phyloP scores from a whole-genome alignment of 2,329 filamentous ascomycete genomes.

The Apiospora arundinis region DNA sequence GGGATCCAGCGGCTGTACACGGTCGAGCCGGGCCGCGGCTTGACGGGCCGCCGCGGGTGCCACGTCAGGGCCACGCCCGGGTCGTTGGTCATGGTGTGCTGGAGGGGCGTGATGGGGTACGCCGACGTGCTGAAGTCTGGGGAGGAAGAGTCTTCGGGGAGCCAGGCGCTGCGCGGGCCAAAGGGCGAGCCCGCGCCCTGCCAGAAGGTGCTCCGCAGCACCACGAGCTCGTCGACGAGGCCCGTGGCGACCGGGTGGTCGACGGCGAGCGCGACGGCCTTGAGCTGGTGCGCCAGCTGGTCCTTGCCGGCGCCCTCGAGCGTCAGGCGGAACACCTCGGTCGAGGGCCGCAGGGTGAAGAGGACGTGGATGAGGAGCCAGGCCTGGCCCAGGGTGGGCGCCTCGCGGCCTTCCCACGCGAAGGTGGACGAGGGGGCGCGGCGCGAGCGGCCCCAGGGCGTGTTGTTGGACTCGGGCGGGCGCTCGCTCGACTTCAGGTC shows the following conservation, averaged over 20 bases:
- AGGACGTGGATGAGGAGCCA: conserved; percentile 61
- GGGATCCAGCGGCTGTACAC: conserved; percentile 83
- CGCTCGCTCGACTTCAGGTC: conserved; percentile 57
- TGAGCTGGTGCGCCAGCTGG: conserved; percentile 45
- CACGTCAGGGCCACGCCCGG: conserved; percentile 47
- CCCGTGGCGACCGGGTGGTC: conserved; percentile 50
- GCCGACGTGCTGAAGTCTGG: conserved; percentile 45
- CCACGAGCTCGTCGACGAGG: conserved; percentile 42
- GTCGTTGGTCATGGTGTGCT: conserved; percentile 51
- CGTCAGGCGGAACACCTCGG: conserved; percentile 56
- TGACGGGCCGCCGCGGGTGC: conserved; percentile 74
- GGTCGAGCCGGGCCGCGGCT: conserved; percentile 72
- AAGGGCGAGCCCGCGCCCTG: conserved; percentile 73
- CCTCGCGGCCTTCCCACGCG: conserved; percentile 48
- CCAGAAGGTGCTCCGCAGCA: conserved; percentile 68
- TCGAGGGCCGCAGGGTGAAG: conserved; percentile 55
- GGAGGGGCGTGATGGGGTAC: conserved; percentile 56
- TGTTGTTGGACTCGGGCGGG: conserved; percentile 59
- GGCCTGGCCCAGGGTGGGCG: conserved; percentile 55
- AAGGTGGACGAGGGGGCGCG: conserved; percentile 55
- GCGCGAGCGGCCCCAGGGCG: conserved; percentile 61
- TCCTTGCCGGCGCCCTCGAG: conserved; percentile 48
- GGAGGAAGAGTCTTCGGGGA: conserved; percentile 50
- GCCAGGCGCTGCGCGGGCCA: conserved; percentile 68
- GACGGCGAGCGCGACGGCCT: conserved; percentile 55